These are phyloP conservation scores for Stromatinia cepivora DNA, from an alignment of 2,329 filamentous ascomycete genomes.

Conservation along the genomic window DNA sequence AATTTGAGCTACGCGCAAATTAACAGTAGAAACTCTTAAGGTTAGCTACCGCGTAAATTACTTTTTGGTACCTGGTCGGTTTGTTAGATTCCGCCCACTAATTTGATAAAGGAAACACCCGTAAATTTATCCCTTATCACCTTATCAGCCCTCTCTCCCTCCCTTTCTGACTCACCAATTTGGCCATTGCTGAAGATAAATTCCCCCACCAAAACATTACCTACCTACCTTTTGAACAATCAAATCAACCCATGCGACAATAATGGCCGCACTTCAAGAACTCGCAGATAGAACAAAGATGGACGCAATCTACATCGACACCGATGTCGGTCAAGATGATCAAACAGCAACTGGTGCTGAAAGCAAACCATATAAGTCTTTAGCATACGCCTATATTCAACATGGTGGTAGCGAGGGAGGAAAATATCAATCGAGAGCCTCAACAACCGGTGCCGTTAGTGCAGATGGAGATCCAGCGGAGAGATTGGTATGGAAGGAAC, in stretches of 20 bases:
- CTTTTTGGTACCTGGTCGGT: background rate
- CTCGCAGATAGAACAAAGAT: conserved; percentile 53
- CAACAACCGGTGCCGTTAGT: conserved; percentile 59
- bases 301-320: conserved; percentile 71
- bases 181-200: conserved; percentile 5
- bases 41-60: conserved; percentile 12
- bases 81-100: background rate
- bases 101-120: background rate
- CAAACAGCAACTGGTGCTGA: conserved; percentile 66
- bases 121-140: too few relatives aligned
- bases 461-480: conserved; percentile 63
- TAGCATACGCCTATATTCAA: conserved; percentile 75
- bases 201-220: conserved; percentile 16
- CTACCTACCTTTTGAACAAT: background rate
- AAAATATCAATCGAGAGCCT: conserved; percentile 69
- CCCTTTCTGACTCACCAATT: conserved; percentile 18
- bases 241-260: conserved; percentile 24
- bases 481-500: conserved; percentile 74
- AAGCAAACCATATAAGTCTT: conserved; percentile 75
- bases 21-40: background rate
- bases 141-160: background rate
- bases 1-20: conserved; percentile 2
- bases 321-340: conserved; percentile 74
- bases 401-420: conserved; percentile 53
- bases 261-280: conserved; percentile 46